Conservation (phyloP, 805 yeast genomes). For the Debaryomyces tyrocola region DNA sequence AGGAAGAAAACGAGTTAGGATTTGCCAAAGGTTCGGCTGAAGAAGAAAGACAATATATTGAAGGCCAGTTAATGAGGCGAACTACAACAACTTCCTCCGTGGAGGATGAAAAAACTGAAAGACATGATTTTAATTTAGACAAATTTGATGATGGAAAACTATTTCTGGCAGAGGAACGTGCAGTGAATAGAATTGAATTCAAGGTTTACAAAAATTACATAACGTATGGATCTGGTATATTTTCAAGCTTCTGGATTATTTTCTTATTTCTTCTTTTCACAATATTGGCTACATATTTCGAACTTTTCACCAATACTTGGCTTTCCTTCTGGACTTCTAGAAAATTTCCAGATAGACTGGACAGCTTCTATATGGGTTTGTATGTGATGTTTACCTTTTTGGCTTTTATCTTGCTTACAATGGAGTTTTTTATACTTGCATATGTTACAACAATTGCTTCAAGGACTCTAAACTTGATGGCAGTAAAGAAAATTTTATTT, state of each 20-base stretch:
- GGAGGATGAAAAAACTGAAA: constrained; percentile 16
- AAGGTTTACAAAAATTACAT: constrained; percentile 34
- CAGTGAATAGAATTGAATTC: constrained; percentile 46
- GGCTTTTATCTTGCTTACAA: constrained; percentile 39
- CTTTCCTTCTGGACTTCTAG: constrained; percentile 71
- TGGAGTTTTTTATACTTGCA: constrained; percentile 46
- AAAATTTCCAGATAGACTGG: constrained; percentile 45
- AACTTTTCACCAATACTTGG: constrained; percentile 66
- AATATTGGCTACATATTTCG: constrained; percentile 46
- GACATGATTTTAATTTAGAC: constrained; percentile 10
- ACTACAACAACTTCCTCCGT: constrained; percentile 2
- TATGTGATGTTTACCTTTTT: constrained; percentile 58
- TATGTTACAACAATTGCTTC: constrained; percentile 52
- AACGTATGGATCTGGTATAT: constrained; percentile 25
- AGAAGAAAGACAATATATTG: not conserved
- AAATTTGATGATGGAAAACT: constrained; percentile 12
- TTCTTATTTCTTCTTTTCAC: constrained; percentile 2
- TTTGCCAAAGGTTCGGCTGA: constrained; percentile 14
- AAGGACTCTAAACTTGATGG: constrained; percentile 53
- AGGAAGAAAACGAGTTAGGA: constrained; percentile 1
- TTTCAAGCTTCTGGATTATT: not conserved
- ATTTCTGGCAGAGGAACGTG: constrained; percentile 52
- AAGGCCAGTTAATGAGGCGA: constrained; percentile 5
- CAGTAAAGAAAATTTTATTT: constrained; percentile 56
- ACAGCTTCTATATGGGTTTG: constrained; percentile 66